A percentile compares a stretch with the other conserved stretches of the same genome.
phyloP scores from a whole-genome alignment of 2,329 filamentous ascomycete species.

The Ophiobolus disseminans region DNA sequence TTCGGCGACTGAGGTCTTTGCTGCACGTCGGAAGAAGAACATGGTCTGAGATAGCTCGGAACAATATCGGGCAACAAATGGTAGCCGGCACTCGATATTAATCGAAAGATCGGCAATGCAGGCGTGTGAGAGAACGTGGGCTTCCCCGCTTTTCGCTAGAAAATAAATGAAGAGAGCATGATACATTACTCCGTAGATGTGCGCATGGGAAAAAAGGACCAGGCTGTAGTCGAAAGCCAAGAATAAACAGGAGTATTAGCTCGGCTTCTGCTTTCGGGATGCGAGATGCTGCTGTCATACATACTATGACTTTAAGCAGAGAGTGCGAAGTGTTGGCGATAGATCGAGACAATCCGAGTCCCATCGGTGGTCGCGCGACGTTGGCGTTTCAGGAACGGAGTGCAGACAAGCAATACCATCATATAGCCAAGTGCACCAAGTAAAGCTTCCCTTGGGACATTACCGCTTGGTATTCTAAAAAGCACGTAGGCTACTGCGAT shows the following conservation, averaged over 20 bases:
- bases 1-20: too few species aligned
- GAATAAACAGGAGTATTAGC: neutral
- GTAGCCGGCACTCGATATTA: constrained; percentile 7
- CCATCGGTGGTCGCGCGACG: neutral
- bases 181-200: constrained; percentile 4
- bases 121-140: constrained; percentile 18
- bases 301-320: neutral
- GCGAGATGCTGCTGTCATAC: neutral
- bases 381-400: neutral
- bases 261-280: neutral
- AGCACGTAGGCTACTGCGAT: neutral
- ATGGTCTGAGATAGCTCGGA: constrained; percentile 1
- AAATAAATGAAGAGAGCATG: constrained; percentile 4
- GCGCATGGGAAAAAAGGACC: neutral
- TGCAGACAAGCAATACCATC: neutral
- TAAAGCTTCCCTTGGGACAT: neutral
- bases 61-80: constrained; percentile 6
- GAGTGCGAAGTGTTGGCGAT: neutral
- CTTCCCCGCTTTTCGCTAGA: constrained; percentile 20
- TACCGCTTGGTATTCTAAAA: neutral
- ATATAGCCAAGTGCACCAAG: constrained; percentile 1
- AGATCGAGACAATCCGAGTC: neutral
- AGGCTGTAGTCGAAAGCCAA: neutral
- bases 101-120: constrained; percentile 7
- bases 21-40: too few species aligned